Evolutionary conservation across 345 rosid species (phyloP), one percentile per base, ranked within the genome.

Genomic region (Eucalyptus sp.): DNA sequence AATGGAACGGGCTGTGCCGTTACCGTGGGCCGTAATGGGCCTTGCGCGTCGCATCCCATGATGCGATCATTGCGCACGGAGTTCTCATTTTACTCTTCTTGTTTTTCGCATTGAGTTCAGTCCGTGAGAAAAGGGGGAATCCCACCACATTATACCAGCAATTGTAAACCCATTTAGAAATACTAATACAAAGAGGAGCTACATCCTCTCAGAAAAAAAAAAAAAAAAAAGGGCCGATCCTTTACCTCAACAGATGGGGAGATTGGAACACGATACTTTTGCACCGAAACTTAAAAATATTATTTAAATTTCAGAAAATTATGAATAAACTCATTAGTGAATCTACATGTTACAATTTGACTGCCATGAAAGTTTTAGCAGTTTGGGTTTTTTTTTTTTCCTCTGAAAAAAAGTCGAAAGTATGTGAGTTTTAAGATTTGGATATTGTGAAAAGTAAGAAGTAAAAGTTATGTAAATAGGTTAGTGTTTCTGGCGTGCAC

Each of bases 401-500:
- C 5, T 0, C 0, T 6, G 2, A 29, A 29, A 27, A 62, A 0
- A 62, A 13, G 9, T 6, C 9, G 8, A 64, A 29, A 64, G 33
- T 29, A 14, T n/a, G 71, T 64, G 5, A n/a, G 3, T 64, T 64
- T 64, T 5, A 25, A 2, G 64, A 58, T 2, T 58, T 58, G 12
- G 13, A 58, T 58, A 22, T 10, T 58, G 14, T 10, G 64, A 13
- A 66, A 66, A 66, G 10, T 66, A 66, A 14, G 33, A 66, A 14
- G 41, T 31, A 66, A 4, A 31, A 66, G 10, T 66, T 31, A 15
- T n/a, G 0, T 64, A 64, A 33, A n/a, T n/a, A 7, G 10, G 20
- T 64, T 11, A n/a, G n/a, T 0, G 37, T 66, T 66, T 18, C 1
- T 15, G 11, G 10, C 1, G 17, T 14, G 79, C 20, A 66, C 0